phyloP scores from a whole-genome alignment of 257 asterid genomes.

The Vinca minor region DNA sequence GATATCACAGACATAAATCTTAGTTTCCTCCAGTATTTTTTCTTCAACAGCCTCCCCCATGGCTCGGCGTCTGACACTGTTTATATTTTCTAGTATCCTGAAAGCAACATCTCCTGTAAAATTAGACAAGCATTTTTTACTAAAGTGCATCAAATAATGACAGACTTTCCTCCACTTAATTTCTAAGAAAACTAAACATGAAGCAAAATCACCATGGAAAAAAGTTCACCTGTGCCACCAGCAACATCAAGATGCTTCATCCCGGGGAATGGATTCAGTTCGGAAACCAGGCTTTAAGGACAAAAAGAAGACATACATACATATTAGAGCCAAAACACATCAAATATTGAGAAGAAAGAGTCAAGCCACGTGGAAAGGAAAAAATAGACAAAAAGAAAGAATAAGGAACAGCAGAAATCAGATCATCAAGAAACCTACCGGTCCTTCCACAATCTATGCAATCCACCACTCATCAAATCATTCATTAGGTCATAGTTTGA shows the following conservation, averaged over 20 bases:
- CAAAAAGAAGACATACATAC: background rate
- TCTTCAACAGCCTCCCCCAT: slow-evolving; percentile 53
- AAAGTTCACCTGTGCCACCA: slow-evolving; percentile 81
- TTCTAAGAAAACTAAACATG: background rate
- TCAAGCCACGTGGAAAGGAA: too few species aligned
- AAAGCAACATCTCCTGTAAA: slow-evolving; percentile 94
- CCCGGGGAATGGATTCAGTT: slow-evolving; percentile 89
- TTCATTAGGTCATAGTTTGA: slow-evolving; percentile 88
- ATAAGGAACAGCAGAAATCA: background rate
- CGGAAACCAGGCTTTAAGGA: slow-evolving; percentile 55
- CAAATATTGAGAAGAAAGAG: slow-evolving; percentile 1
- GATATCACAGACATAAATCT: slow-evolving; percentile 73
- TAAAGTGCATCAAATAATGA: slow-evolving; percentile 12
- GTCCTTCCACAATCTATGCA: slow-evolving; percentile 92
- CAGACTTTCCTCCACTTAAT: background rate
- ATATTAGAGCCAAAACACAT: background rate
- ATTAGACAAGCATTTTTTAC: slow-evolving; percentile 22
- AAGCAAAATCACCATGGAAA: background rate
- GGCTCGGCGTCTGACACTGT: slow-evolving; percentile 46
- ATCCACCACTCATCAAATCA: slow-evolving; percentile 88
- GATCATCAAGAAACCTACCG: slow-evolving; percentile 34
- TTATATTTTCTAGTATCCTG: slow-evolving; percentile 65
- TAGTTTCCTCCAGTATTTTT: slow-evolving; percentile 53
- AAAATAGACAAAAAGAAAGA: too few species aligned
- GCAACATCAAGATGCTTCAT: slow-evolving; percentile 99